Percentiles rank a stretch among this genome's conserved stretches.
Evolutionary conservation across 225 moss, liverwort and hornwort genomes (phyloP).

Genomic region (Takakia lepidozioides): DNA sequence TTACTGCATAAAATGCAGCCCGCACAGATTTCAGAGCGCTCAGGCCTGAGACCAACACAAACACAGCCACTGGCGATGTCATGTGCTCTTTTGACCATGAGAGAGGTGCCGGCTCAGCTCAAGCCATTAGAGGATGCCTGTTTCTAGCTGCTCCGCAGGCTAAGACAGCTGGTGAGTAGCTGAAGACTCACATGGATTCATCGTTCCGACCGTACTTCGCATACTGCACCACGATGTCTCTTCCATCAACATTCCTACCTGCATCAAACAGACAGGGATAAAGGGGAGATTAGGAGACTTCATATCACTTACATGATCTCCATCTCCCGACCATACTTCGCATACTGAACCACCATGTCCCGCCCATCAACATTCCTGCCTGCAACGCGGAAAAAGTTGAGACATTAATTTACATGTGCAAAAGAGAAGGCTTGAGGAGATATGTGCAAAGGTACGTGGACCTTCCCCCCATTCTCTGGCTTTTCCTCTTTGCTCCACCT

Average conservation of each 20-base stretch:
- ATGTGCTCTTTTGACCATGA: too few species aligned
- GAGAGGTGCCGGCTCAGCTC: background rate
- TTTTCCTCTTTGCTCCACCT: too few species aligned
- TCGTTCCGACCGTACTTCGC: constrained; percentile 60
- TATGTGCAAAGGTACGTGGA: constrained; percentile 9
- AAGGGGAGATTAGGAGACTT: constrained; percentile 10
- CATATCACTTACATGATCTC: constrained; percentile 25
- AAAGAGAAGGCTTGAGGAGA: too few species aligned
- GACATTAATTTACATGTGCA: constrained; percentile 14
- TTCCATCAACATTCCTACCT: constrained; percentile 61
- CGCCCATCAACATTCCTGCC: constrained; percentile 49
- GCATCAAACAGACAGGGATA: constrained; percentile 9
- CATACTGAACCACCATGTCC: constrained; percentile 52
- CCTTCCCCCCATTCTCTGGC: too few species aligned
- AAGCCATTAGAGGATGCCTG: background rate
- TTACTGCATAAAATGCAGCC: too few species aligned
- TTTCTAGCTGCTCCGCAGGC: background rate
- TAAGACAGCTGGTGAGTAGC: constrained; percentile 3
- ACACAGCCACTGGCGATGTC: too few species aligned
- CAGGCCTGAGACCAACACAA: too few species aligned
- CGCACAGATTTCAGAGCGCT: too few species aligned
- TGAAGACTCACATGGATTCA: constrained; percentile 51
- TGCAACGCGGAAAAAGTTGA: constrained; percentile 25
- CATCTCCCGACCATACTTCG: constrained; percentile 36
- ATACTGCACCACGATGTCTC: constrained; percentile 58